Conservation (phyloP, 768 basidiomycete genomes). For the Trametes cinnabarina region DNA sequence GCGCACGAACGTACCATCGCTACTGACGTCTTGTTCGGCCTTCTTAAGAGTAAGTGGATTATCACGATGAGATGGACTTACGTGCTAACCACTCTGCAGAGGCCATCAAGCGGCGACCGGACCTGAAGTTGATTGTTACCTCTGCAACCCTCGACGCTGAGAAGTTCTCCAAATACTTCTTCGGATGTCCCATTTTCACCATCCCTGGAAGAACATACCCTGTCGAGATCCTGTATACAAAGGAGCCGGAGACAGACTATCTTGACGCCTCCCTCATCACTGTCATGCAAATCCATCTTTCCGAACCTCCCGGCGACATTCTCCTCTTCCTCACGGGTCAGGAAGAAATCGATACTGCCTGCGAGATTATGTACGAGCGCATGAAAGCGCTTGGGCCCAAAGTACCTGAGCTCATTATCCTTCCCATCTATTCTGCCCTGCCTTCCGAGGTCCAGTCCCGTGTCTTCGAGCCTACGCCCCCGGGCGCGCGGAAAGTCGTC, state of each 20-base stretch:
- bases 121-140: conserved; percentile 96
- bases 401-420: conserved; percentile 93
- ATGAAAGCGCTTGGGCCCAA: conserved; percentile 99
- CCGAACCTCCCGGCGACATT: conserved; percentile 95
- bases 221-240: conserved; percentile 97
- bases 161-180: conserved; percentile 99
- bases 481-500: conserved; percentile 97
- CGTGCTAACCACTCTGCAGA: conserved; percentile 46
- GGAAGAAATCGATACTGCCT: conserved; percentile 97
- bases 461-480: conserved; percentile 97
- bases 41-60: conserved; percentile 76
- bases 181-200: conserved; percentile 97
- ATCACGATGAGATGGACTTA: conserved; percentile 19
- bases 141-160: conserved; percentile 99
- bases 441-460: conserved; percentile 97
- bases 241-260: conserved; percentile 97
- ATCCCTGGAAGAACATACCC: conserved; percentile 99
- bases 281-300: conserved; percentile 98
- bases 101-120: conserved; percentile 90
- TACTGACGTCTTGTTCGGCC: conserved; percentile 97
- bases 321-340: conserved; percentile 97
- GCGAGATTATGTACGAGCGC: conserved; percentile 95
- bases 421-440: conserved; percentile 97
- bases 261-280: conserved; percentile 98
- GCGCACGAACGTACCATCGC: conserved; percentile 98